A percentile compares a stretch with the other conserved stretches of the same genome.
Evolutionary conservation across 352 stramenopile species (phyloP).

Genomic region (Phytophthora chlamydospora): DNA sequence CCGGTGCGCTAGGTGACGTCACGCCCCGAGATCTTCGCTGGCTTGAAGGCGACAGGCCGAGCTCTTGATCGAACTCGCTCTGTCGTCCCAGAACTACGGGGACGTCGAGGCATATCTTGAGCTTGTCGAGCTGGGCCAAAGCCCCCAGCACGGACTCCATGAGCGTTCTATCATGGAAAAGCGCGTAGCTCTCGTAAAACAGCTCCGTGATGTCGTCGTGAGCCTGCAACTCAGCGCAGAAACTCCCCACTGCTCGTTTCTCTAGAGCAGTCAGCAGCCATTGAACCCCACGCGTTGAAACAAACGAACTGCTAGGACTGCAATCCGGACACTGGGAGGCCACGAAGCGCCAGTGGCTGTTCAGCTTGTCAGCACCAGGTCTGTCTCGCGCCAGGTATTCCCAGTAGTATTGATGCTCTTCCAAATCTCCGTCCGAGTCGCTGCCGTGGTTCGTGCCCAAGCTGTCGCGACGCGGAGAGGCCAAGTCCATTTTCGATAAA

Average conservation of each 20-base stretch:
- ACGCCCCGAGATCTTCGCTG: constrained; percentile 16
- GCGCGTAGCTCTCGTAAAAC: constrained; percentile 61
- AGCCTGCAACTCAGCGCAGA: constrained; percentile 57
- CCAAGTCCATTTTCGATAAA: constrained; percentile 19
- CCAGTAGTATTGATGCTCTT: constrained; percentile 69
- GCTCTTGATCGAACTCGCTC: constrained; percentile 53
- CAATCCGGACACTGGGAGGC: constrained; percentile 55
- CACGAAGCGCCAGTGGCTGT: constrained; percentile 71
- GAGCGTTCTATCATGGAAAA: constrained; percentile 48
- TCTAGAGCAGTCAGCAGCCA: constrained; percentile 76
- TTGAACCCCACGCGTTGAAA: constrained; percentile 74
- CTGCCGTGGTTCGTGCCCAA: constrained; percentile 21
- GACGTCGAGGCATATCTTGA: constrained; percentile 62
- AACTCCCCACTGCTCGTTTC: constrained; percentile 58
- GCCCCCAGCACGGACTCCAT: constrained; percentile 59
- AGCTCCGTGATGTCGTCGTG: constrained; percentile 46
- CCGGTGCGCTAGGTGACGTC: constrained; percentile 23
- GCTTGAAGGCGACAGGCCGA: constrained; percentile 34
- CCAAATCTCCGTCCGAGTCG: constrained; percentile 26
- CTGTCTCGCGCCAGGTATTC: constrained; percentile 67
- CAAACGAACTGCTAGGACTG: constrained; percentile 59
- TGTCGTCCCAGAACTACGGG: constrained; percentile 47
- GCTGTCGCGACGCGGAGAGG: constrained; percentile 28
- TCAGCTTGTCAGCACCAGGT: constrained; percentile 50
- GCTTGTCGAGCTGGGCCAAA: constrained; percentile 56